A percentile compares a stretch with the other conserved stretches of the same genome.
phyloP scores from a whole-genome alignment of 2,329 filamentous ascomycete species.

The Sporothrix variecibatus region DNA sequence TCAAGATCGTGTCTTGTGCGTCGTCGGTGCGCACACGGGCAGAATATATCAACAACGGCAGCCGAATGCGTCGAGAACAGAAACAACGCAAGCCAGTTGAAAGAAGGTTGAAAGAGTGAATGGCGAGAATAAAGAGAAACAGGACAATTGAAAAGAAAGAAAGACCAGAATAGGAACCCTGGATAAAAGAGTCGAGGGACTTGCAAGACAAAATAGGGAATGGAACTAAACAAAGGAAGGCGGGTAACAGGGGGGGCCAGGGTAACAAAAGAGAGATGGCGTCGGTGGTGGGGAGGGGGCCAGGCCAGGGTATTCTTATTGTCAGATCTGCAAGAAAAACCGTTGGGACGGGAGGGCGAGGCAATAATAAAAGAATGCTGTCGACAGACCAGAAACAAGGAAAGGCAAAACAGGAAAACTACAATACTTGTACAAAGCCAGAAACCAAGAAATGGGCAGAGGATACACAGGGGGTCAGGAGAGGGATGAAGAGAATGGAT shows the following conservation, averaged over 20 bases:
- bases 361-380: neutral
- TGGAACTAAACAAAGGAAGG: neutral
- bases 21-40: neutral
- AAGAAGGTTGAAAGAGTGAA: neutral
- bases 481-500: neutral
- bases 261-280: slow-evolving; percentile 3
- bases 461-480: neutral
- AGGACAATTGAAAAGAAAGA: neutral
- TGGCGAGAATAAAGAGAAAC: slow-evolving; percentile 1
- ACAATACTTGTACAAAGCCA: neutral
- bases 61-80: slow-evolving; percentile 14
- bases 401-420: slow-evolving; percentile 5
- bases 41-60: neutral
- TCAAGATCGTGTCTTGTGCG: neutral
- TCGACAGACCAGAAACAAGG: slow-evolving; percentile 2
- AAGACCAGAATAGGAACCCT: neutral
- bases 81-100: neutral
- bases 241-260: neutral
- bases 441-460: neutral
- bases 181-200: neutral
- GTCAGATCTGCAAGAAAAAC: slow-evolving; percentile 14
- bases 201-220: slow-evolving; percentile 4
- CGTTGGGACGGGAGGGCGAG: slow-evolving; percentile 19
- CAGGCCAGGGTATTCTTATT: neutral
- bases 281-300: neutral